Base-by-base conservation (phyloP, 306 rosid species). In the Cercis canadensis region DNA sequence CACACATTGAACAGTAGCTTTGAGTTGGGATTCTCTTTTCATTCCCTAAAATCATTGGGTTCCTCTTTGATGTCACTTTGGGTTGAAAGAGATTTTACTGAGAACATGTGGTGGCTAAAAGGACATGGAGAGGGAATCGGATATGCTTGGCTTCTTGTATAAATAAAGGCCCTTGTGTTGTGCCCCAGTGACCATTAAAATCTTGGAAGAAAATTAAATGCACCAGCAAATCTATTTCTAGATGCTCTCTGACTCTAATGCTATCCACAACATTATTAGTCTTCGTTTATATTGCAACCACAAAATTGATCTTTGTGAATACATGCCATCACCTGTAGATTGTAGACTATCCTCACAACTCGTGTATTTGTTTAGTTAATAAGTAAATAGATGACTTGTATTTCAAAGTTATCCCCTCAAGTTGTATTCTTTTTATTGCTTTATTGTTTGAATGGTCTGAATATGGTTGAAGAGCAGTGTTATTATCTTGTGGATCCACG, bases 101-200 rank as follows among this genome's bases (percentile, higher is more conserved):
- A 76, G 11, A 76, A 76, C 76, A 43, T 83, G 88, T 83, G 88
- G 88, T 78, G 63, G 40, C 52, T 55, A 62, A 12, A 46, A n/a
- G 11, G 9, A 31, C n/a, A 50, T 55, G 31, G 17, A 16, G 24
- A 11, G 46, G 24, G 57, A 62, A 55, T 56, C 8, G 52, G 80
- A 69, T 74, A 73, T 79, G 76, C 60, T 53, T 45, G 56, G 21
- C 76, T 62, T 21, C 59, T 41, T 32, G 57, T 18, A 44, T 15
- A 29, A 33, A 36, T 33, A 11, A 45, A 11, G n/a, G 45, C 33
- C 36, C 18, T 62, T 19, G n/a, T 43, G 37, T 37, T 37, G 43
- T 37, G 43, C 10, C 43, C 52, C 52, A 62, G 6, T 47, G 67
- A 50, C 13, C 53, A 19, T 59, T 45, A 44, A 63, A 5, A 7